Evolutionary conservation across 495 filamentous ascomycete species (phyloP).

Genomic region (Lasiosphaeris hirsuta): DNA sequence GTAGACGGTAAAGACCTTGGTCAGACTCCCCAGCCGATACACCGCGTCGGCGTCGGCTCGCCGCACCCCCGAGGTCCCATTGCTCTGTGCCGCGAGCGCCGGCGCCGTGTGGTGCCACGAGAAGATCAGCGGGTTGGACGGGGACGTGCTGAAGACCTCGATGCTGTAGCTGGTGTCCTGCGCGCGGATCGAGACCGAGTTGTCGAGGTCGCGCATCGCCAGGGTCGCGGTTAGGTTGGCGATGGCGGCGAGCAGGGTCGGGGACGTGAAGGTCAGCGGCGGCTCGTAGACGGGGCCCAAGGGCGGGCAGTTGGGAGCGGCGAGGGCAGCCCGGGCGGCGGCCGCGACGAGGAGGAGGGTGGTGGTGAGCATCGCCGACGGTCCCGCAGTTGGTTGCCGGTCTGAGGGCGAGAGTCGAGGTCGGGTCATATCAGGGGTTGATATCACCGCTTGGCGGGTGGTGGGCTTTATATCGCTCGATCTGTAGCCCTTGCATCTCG

Average conservation of each 20-base stretch:
- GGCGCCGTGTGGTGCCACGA: slow-evolving; percentile 48
- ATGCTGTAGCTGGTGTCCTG: slow-evolving; percentile 50
- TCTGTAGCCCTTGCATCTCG: too few relatives aligned
- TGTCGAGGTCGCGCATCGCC: slow-evolving; percentile 29
- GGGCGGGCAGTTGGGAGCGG: slow-evolving; percentile 44
- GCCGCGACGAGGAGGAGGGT: slow-evolving; percentile 9
- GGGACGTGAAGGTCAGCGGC: slow-evolving; percentile 34
- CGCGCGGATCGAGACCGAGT: slow-evolving; percentile 31
- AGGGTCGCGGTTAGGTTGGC: slow-evolving; percentile 38
- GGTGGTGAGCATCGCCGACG: background rate
- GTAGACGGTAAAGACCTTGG: slow-evolving; percentile 48
- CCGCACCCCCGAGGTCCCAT: slow-evolving; percentile 32
- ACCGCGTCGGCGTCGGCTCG: slow-evolving; percentile 44
- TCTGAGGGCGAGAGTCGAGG: too few relatives aligned
- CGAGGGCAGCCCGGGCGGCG: slow-evolving; percentile 12
- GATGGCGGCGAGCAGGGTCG: slow-evolving; percentile 33
- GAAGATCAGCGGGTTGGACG: slow-evolving; percentile 39
- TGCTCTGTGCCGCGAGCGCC: slow-evolving; percentile 19
- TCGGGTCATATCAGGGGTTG: too few relatives aligned
- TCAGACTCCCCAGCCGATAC: slow-evolving; percentile 50
- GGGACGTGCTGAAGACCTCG: slow-evolving; percentile 48
- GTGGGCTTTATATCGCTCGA: too few relatives aligned
- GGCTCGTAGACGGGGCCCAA: slow-evolving; percentile 48
- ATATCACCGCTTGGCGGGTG: too few relatives aligned
- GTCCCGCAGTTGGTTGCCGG: too few relatives aligned